Evolutionary conservation across 805 yeast species (phyloP), one percentile per base, ranked within the genome.

Genomic region (Jamesozyma hellenica): DNA sequence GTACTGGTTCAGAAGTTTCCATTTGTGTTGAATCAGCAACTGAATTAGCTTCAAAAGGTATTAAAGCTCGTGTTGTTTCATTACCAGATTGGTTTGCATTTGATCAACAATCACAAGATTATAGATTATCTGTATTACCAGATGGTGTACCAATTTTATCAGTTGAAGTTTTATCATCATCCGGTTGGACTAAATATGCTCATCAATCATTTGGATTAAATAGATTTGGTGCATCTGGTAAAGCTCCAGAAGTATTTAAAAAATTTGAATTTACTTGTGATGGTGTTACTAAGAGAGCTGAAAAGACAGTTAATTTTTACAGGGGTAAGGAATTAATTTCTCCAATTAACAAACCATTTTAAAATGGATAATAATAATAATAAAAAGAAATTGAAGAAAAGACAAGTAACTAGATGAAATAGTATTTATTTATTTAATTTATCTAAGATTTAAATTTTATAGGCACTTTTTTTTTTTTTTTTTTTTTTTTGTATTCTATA

Each of bases 171-270:
- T 72, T 86, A 78, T 67, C 94, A 42, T 78, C 95, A 40, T 70
- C 74, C 55, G 96, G 96, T 43, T 92, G 98, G 98, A 71, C 80
- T 56, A 83, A 79, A 67, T 92, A 87, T 73, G 77, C 96, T 44
- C 98, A 92, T 71, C 94, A 83, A 72, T 94, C 87, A 66, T 85
- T 90, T 58, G 96, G 96, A 68, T 73, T 92, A 60, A 78, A 86
- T 77, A 78, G 85, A 71, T 92, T 92, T 63, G 98, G 98, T 75
- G 92, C 88, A 46, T 87, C 96, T 45, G 98, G 95, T 64, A 82
- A 84, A 64, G 92, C 81, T 60, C 66, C 68, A 43, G 85, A 82
- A 48, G 74, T 90, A 46, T 92, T 79, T 80, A 76, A 84, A 67
- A 69, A 59, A 71, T 84, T 90, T 55, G 95, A 75, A 51, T 92